Evolutionary conservation across 1,284 basidiomycete genomes (phyloP).

Genomic region (Ustilago vetiveriae): DNA sequence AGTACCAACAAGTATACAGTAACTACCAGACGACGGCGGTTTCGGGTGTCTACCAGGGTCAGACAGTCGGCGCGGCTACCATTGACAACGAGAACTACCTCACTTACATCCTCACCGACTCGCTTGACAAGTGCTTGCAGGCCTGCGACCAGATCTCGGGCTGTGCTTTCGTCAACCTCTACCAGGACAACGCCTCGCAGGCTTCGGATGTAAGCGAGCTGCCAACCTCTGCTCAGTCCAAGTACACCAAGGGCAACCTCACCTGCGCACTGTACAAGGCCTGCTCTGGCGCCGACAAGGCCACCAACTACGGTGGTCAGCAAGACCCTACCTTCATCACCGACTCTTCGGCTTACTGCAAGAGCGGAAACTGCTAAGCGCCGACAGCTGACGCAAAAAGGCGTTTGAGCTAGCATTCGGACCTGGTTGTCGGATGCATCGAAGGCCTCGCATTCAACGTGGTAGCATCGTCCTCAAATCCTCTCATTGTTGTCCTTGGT

Average conservation of each 20-base stretch:
- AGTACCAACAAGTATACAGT: constrained; percentile 26
- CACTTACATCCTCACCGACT: constrained; percentile 35
- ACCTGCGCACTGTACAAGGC: constrained; percentile 47
- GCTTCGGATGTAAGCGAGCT: constrained; percentile 12
- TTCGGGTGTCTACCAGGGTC: constrained; percentile 30
- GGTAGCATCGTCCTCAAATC: too few species aligned
- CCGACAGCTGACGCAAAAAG: too few species aligned
- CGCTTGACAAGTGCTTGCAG: constrained; percentile 25
- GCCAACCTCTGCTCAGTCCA: constrained; percentile 26
- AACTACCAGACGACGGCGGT: constrained; percentile 28
- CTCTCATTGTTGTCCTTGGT: too few species aligned
- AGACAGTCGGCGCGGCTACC: constrained; percentile 38
- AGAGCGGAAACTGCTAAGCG: constrained; percentile 21
- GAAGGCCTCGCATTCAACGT: too few species aligned
- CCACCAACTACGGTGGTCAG: constrained; percentile 49
- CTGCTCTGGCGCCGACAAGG: constrained; percentile 27
- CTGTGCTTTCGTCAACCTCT: constrained; percentile 46
- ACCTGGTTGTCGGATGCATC: too few species aligned
- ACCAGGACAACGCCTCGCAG: constrained; percentile 37
- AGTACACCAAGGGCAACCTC: constrained; percentile 33
- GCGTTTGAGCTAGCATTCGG: too few species aligned
- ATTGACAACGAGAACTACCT: constrained; percentile 46
- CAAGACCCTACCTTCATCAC: constrained; percentile 50
- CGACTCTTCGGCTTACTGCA: constrained; percentile 41
- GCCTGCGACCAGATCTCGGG: constrained; percentile 26